phyloP scores from a whole-genome alignment of 805 yeast genomes.

The Metschnikowia anglica region DNA sequence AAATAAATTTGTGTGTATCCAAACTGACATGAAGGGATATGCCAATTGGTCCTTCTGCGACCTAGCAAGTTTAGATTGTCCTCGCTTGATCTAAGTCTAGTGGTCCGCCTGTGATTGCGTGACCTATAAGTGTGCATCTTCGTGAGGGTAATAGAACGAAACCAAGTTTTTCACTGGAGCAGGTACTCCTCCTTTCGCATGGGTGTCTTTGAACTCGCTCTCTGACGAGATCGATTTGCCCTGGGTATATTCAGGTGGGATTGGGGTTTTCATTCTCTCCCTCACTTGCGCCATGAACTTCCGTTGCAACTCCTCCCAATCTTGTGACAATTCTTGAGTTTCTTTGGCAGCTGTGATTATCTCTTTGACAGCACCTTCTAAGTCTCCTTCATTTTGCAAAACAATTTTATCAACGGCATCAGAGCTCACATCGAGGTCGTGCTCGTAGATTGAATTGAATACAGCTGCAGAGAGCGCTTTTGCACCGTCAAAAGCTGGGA shows the following conservation, averaged over 20 bases:
- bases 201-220: constrained; percentile 55
- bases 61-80: too few species aligned
- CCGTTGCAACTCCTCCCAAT: constrained; percentile 2
- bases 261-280: constrained; percentile 25
- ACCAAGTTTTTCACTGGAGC: constrained; percentile 41
- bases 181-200: constrained; percentile 61
- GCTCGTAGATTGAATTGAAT: constrained; percentile 26
- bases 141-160: constrained; percentile 26
- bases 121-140: constrained; percentile 21
- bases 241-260: constrained; percentile 45
- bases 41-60: too few species aligned
- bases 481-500: constrained; percentile 19
- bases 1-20: too few species aligned
- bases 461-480: constrained; percentile 29
- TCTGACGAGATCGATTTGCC: constrained; percentile 47
- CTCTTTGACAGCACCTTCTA: constrained; percentile 22
- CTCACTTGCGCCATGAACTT: constrained; percentile 20
- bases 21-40: too few species aligned
- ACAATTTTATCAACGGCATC: constrained; percentile 25
- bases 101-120: too few species aligned
- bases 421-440: constrained; percentile 24
- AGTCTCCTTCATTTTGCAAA: constrained; percentile 7
- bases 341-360: constrained; percentile 7
- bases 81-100: too few species aligned
- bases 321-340: background rate